Base-by-base conservation (phyloP, 352 stramenopile species). In the Plasmopara viticola region DNA sequence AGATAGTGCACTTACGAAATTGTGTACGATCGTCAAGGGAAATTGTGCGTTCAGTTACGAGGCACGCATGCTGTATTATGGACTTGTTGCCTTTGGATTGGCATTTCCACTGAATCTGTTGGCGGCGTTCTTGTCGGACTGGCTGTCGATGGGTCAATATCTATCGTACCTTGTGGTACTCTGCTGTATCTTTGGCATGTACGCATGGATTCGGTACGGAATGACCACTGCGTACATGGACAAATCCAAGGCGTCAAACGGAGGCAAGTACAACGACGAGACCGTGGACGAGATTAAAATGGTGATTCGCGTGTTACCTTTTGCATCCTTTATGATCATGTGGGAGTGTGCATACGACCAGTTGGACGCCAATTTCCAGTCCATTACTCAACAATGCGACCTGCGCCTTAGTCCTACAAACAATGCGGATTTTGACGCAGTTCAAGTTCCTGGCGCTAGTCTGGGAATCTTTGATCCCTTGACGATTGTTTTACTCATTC, bases 301-400 rank as follows among this genome's bases (percentile, higher is more conserved):
- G 65, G 75, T 94, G 44, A 77, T 94, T 38, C 79, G 84, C 13
- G 77, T 94, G 41, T 70, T 94, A 14, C 84, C 84, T 5, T 94
- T 94, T 50, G 80, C 84, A 41, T 86, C 72, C n/a, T 94, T 91
- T 59, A 90, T 88, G 73, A 88, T 94, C 67, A 87, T 91, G 65
- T 94, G 84, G 84, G 78, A 91, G 55, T 91, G 80, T 39, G 79
- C 81, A 14, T 94, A 90, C 65, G 84, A 91, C 58, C 84, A 94
- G 50, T 56, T 91, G 13, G 84, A 94, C 45, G 84, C 84, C 30
- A 94, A 94, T 42, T 94, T 94, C 50, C 84, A 94, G 68, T 90
- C 77, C 0, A 94, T 94, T 37, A 72, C 84, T 7, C 84, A 94
- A 62, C 84, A 94, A 58, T 90, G 78, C 30, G 84, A 94, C 41